Evolutionary conservation across 768 basidiomycete species (phyloP).

Genomic region (Suillus occidentalis): DNA sequence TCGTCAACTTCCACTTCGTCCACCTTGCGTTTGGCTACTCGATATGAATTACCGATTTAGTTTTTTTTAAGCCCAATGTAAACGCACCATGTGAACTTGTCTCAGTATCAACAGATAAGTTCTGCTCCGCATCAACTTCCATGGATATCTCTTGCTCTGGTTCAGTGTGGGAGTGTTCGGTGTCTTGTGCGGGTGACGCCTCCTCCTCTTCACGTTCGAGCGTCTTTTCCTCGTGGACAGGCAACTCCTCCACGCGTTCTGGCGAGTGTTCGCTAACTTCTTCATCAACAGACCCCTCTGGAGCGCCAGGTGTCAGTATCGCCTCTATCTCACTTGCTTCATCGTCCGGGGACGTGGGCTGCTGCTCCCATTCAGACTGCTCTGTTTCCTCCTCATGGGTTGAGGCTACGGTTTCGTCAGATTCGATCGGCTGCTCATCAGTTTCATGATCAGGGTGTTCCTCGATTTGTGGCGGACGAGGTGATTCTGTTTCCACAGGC

Average conservation of each 20-base stretch:
- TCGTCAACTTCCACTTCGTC: constrained; percentile 57
- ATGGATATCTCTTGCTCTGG: constrained; percentile 27
- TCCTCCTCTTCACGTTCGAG: background rate
- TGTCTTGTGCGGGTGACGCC: constrained; percentile 10
- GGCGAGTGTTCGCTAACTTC: background rate
- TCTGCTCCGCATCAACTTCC: constrained; percentile 20
- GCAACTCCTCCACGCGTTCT: background rate
- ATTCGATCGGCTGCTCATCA: background rate
- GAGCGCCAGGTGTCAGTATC: background rate
- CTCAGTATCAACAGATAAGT: background rate
- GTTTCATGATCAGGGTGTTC: background rate
- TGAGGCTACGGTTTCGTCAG: background rate
- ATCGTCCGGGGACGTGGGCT: background rate
- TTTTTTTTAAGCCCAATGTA: background rate
- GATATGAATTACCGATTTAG: background rate
- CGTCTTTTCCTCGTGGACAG: background rate
- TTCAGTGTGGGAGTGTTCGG: constrained; percentile 33
- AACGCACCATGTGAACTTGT: background rate
- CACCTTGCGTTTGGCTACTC: constrained; percentile 64
- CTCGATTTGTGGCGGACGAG: background rate
- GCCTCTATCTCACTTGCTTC: constrained; percentile 6
- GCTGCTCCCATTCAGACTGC: background rate
- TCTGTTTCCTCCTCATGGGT: background rate
- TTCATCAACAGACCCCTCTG: background rate
- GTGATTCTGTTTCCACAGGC: background rate